phyloP scores from a whole-genome alignment of 2,329 filamentous ascomycete species.

The Delphinella strobiligena region DNA sequence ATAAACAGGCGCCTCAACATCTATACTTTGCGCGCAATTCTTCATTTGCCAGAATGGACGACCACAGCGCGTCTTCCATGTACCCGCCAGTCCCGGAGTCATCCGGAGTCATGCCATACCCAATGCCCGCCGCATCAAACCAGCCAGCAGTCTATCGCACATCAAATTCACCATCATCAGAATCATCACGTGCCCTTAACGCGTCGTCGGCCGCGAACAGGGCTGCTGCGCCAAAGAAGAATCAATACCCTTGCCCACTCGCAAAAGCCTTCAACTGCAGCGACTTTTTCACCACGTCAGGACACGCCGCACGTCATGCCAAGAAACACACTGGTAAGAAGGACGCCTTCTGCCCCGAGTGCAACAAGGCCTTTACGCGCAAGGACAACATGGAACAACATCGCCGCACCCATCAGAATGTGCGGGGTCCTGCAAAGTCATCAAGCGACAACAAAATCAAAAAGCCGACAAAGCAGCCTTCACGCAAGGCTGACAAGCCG shows the following conservation, averaged over 20 bases:
- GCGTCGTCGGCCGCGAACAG: conserved; percentile 31
- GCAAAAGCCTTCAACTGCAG: conserved; percentile 59
- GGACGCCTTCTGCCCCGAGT: conserved; percentile 57
- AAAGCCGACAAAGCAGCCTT: conserved; percentile 26
- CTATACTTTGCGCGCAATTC: conserved; percentile 10
- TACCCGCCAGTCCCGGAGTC: conserved; percentile 25
- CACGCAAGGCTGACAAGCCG: conserved; percentile 17
- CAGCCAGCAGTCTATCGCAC: conserved; percentile 11
- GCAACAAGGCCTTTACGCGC: conserved; percentile 69
- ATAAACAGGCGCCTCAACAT: conserved; percentile 13
- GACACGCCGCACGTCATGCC: conserved; percentile 72
- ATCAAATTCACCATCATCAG: conserved; percentile 40
- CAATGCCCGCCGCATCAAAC: conserved; percentile 15
- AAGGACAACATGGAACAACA: conserved; percentile 86
- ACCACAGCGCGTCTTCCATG: conserved; percentile 17
- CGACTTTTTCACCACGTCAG: conserved; percentile 74
- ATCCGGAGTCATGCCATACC: conserved; percentile 19
- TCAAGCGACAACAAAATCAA: conserved; percentile 32
- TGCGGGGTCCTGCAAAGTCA: conserved; percentile 30
- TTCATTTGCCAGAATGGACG: conserved; percentile 21
- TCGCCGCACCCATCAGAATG: conserved; percentile 57
- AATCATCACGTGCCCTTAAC: conserved; percentile 28
- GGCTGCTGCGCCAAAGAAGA: conserved; percentile 39
- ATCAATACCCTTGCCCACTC: conserved; percentile 62
- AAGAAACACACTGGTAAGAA: conserved; percentile 79